These are phyloP conservation scores for Diaporthe ampelina DNA, from an alignment of 2,329 filamentous ascomycete genomes.

Conservation along the genomic window DNA sequence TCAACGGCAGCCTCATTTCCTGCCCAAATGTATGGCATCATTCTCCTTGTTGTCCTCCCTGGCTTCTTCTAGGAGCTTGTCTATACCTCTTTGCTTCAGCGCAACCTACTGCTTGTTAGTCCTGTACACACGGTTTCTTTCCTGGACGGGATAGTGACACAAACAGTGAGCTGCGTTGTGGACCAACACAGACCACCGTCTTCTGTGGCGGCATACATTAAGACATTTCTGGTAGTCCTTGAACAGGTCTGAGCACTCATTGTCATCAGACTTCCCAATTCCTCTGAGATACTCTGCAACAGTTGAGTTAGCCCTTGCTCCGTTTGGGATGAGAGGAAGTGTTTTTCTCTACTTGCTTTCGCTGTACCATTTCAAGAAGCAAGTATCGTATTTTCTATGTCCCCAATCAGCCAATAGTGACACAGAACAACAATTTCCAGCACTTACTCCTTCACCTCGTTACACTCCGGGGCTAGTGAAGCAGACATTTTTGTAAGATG, in stretches of 20 bases:
- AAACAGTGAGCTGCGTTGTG: slow-evolving; percentile 5
- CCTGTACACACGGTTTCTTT: background rate
- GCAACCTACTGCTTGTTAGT: slow-evolving; percentile 73
- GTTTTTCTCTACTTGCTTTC: slow-evolving; percentile 77
- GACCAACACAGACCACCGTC: background rate
- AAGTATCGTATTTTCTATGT: slow-evolving; percentile 84
- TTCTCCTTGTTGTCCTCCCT: slow-evolving; percentile 91
- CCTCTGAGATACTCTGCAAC: slow-evolving; percentile 89
- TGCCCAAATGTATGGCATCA: slow-evolving; percentile 77
- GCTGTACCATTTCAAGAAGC: slow-evolving; percentile 99
- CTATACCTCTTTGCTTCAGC: slow-evolving; percentile 90
- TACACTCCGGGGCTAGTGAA: slow-evolving; percentile 94
- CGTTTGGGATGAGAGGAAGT: slow-evolving; percentile 11
- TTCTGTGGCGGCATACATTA: slow-evolving; percentile 68
- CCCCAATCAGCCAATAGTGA: slow-evolving; percentile 59
- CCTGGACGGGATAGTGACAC: background rate
- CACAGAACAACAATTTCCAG: background rate
- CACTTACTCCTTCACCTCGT: slow-evolving; percentile 92
- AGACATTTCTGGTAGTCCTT: slow-evolving; percentile 90
- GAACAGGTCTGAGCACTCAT: slow-evolving; percentile 88
- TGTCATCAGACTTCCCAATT: slow-evolving; percentile 79
- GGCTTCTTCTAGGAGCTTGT: slow-evolving; percentile 92
- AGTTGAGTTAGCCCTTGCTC: slow-evolving; percentile 42
- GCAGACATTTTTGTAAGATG: slow-evolving; percentile 79
- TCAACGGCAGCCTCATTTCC: slow-evolving; percentile 49